Base-by-base conservation (phyloP, 78 protist species). In the slime mould (Dictyostelium discoideum) region DNA sequence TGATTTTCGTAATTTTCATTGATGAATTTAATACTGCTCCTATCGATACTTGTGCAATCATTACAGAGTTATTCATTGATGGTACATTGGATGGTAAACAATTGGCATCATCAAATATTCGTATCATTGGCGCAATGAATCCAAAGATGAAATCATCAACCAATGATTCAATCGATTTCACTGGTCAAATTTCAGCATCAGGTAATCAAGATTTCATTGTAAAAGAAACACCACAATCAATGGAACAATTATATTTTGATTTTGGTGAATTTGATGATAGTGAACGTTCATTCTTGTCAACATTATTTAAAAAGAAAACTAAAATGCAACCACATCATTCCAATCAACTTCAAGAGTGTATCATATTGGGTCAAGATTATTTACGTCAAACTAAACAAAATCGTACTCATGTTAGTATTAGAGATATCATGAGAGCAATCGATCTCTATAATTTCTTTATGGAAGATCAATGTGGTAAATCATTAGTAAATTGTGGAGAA, bases 91-190 rank as follows among this genome's bases (percentile, higher is more conserved):
- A 95, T 85, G 97, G 97, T 22, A 67, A 48, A 29, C 26, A 26
- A 10, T 20, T 85, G 1, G 3, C 32, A 32, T 69, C 92, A 13
- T 29, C 54, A 20, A 87, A 95, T 37, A 95, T 95, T 13, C 86
- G 87, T 26, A 92, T 85, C 82, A 92, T 96, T 29, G 97, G 96
- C 48, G 97, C 96, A 32, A 86, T 92, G 94, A 96, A 96, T 65
- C 92, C 84, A n/a, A 48, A 46, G 40, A 39, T 40, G 42, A 24
- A 39, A 9, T 22, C 29, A 7, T 22, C 29, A 7, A 63, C 69
- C 5, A 6, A 85, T 18, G 42, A 22, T 26, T 20, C 79, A 18
- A 39, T 85, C 2, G 74, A 85, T 44, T 69, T 39, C 44, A 69
- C 90, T 46, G 90, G 90, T 44, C 32, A 40, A 39, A 29, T 44